Base-by-base conservation (phyloP, 1,139 yeast species). In the Fermentozyma sake region DNA sequence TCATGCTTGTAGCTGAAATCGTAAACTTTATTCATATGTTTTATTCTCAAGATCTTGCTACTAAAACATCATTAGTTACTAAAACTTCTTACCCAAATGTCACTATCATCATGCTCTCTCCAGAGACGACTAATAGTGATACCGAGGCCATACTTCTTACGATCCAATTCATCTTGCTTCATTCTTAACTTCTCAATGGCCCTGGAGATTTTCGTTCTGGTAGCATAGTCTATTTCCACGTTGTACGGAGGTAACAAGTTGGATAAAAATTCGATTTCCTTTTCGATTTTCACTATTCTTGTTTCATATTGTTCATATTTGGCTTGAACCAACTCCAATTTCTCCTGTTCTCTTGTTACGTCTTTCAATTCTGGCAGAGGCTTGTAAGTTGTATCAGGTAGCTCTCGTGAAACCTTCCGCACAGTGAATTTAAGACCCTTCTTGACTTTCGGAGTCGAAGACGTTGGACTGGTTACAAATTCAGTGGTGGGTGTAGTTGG, bases 161-260 rank as follows among this genome's bases (percentile, higher is more conserved):
- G 65, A 26, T 58, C 65, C 22, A 65, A 39, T 37, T 67, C 72
- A 37, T 67, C 73, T 32, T 56, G 61, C 38, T 60, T 63, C 51
- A 47, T 53, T 14, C 46, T 42, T 37, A 67, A 53, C 43, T 64
- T 66, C 24, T 60, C 68, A 20, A 67, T 63, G n/a, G 72, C 72
- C 27, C 50, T 54, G 14, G 54, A 52, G 21, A 67, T 66, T 42
- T 67, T 67, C 18, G 50, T 52, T 27, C 72, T 44, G 4, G 72
- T 66, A 9, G 57, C 52, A 34, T 63, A 67, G 38, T 67, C 72
- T 15, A 66, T 50, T 34, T 67, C 72, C 22, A 65, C 69, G 34
- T 65, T 66, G 39, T 54, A 61, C 1, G 73, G 73, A 3, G 73
- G 73, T 24, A 67, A 56, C 22, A 67, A 50, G 28, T 57, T 60